These are phyloP conservation scores for Drechslerella stenobrocha DNA, from an alignment of 2,329 filamentous ascomycete genomes.

Conservation along the genomic window DNA sequence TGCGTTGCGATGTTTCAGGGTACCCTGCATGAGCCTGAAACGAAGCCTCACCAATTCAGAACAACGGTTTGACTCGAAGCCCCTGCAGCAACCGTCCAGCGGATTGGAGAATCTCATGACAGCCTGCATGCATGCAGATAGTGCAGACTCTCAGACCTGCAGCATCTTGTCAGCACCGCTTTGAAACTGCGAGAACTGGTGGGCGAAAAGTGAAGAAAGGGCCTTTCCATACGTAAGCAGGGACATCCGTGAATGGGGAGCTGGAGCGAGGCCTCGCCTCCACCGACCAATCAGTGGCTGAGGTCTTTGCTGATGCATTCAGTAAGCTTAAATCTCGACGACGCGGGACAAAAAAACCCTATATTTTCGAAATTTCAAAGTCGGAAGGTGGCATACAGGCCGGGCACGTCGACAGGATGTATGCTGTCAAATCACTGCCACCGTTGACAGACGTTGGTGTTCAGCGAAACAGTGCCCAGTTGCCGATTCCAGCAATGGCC, in stretches of 20 bases:
- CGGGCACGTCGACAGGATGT: not conserved
- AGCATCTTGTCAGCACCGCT: not conserved
- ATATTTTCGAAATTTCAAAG: not conserved
- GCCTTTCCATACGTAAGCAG: not conserved
- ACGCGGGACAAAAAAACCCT: not conserved
- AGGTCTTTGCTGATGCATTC: not conserved
- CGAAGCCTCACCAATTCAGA: slow-evolving; percentile 1
- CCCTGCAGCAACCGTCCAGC: not conserved
- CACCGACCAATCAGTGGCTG: slow-evolving; percentile 2
- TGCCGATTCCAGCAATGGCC: not conserved
- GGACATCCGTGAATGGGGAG: not conserved
- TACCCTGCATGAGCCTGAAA: not conserved
- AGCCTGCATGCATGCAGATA: not conserved
- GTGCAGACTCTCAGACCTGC: slow-evolving; percentile 3
- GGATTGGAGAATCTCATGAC: too few species aligned
- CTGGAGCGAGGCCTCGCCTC: not conserved
- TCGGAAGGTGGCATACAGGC: not conserved
- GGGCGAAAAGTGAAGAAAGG: not conserved
- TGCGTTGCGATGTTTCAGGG: not conserved
- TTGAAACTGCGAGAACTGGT: not conserved
- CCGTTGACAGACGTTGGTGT: not conserved
- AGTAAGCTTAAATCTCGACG: slow-evolving; percentile 3
- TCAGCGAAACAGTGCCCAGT: not conserved
- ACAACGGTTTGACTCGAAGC: not conserved
- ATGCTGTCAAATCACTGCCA: not conserved